Percentiles rank a stretch among this genome's conserved stretches.
phyloP scores from a whole-genome alignment of 78 protist genomes.

The Trichosphaerium sp. region DNA sequence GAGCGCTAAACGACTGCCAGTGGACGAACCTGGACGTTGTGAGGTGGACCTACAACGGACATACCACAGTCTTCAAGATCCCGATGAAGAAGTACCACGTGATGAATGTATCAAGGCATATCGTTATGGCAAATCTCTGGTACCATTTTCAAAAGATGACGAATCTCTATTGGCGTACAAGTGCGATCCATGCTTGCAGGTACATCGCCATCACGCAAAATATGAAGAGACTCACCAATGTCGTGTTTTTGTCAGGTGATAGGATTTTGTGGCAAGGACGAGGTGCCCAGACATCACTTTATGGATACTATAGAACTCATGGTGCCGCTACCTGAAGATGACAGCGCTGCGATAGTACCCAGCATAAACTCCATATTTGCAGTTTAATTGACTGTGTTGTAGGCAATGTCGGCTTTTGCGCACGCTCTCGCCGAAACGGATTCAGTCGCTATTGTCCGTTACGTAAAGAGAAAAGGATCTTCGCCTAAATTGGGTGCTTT shows the following conservation, averaged over 20 bases:
- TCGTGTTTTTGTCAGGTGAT: background rate
- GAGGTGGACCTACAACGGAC: conserved; percentile 19
- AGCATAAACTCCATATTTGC: too few species aligned
- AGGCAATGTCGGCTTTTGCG: conserved; percentile 24
- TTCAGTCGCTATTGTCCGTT: conserved; percentile 23
- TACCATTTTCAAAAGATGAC: conserved; percentile 56
- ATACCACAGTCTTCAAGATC: conserved; percentile 24
- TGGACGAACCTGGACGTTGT: background rate
- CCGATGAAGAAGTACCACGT: conserved; percentile 34
- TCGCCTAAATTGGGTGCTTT: conserved; percentile 18
- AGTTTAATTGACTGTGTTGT: background rate
- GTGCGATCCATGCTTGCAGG: conserved; percentile 19
- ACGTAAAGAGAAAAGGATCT: conserved; percentile 19
- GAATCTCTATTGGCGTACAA: conserved; percentile 18
- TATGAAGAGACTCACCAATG: background rate
- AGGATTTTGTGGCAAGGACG: background rate
- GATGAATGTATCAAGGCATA: conserved; percentile 34
- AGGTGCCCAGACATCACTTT: conserved; percentile 3
- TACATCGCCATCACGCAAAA: background rate
- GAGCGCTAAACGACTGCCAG: too few species aligned
- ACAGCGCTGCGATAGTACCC: background rate
- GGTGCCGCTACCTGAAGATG: conserved; percentile 32
- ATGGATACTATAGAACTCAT: conserved; percentile 21
- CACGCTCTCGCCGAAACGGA: conserved; percentile 41
- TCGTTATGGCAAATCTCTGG: conserved; percentile 47